Conservation (phyloP, 1,284 basidiomycete species). For the Rhodotorula sp. region DNA sequence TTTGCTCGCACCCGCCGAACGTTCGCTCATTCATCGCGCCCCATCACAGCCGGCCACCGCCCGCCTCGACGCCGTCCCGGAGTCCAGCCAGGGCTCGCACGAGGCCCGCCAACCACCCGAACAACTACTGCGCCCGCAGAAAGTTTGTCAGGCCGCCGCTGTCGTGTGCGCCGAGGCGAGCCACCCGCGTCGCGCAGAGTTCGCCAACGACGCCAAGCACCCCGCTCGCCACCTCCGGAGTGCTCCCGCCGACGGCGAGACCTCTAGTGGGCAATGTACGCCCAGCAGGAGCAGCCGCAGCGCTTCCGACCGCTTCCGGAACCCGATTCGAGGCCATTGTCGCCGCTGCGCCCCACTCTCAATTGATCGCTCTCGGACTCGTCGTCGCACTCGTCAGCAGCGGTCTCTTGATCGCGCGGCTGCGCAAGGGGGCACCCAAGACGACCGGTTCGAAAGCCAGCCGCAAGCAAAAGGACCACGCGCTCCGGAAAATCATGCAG, state of each 20-base stretch:
- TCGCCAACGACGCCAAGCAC: background rate
- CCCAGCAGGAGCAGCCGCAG: background rate
- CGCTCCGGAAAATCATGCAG: background rate
- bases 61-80: background rate
- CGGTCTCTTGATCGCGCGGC: background rate
- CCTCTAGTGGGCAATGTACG: too few relatives aligned
- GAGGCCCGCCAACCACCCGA: background rate
- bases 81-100: background rate
- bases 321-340: too few relatives aligned
- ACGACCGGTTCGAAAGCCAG: background rate
- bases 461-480: background rate
- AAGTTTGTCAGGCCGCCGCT: constrained; percentile 2
- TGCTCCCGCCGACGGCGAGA: background rate
- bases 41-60: background rate
- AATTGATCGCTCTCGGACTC: constrained; percentile 6
- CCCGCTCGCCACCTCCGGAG: background rate
- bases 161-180: background rate
- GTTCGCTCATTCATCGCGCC: background rate
- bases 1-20: background rate
- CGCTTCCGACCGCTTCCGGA: background rate
- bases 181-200: background rate
- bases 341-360: background rate
- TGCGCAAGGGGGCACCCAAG: background rate
- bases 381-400: constrained; percentile 11
- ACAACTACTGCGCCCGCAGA: background rate